These are phyloP conservation scores for Bertia moriformis DNA, from an alignment of 2,329 filamentous ascomycete species.

Conservation along the genomic window DNA sequence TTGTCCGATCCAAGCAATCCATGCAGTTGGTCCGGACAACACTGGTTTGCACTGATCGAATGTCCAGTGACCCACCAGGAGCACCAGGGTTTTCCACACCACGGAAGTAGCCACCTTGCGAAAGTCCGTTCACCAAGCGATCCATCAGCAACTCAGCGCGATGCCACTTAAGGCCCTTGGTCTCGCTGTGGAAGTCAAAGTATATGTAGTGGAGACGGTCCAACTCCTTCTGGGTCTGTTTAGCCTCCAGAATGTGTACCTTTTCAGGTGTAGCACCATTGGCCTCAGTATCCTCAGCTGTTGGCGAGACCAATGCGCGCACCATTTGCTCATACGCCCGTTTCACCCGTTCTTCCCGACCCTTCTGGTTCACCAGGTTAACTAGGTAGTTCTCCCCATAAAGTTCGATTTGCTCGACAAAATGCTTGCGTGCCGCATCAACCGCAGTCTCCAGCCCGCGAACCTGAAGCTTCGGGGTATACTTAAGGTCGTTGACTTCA, in stretches of 20 bases:
- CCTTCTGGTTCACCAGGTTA: constrained; percentile 93
- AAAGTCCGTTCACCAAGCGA: constrained; percentile 60
- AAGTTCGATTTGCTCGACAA: constrained; percentile 78
- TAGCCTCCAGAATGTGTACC: constrained; percentile 61
- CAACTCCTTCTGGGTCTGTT: constrained; percentile 42
- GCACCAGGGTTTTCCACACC: constrained; percentile 72
- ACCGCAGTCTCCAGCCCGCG: constrained; percentile 70
- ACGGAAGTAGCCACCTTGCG: constrained; percentile 79
- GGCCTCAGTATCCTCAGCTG: constrained; percentile 49
- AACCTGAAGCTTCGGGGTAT: constrained; percentile 80
- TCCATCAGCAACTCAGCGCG: constrained; percentile 78
- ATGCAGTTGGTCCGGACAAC: constrained; percentile 98
- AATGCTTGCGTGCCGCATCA: constrained; percentile 70
- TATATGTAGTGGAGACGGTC: constrained; percentile 91
- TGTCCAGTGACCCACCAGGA: constrained; percentile 58
- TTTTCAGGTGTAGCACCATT: constrained; percentile 63
- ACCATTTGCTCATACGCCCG: constrained; percentile 88
- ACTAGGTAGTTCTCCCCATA: constrained; percentile 97
- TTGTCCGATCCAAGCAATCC: constrained; percentile 96
- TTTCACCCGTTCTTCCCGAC: constrained; percentile 78
- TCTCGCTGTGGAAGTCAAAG: constrained; percentile 97
- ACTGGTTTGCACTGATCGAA: constrained; percentile 67
- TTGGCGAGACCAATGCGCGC: constrained; percentile 54
- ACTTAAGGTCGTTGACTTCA: constrained; percentile 84
- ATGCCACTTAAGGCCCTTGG: constrained; percentile 87